A percentile compares a stretch with the other conserved stretches of the same genome.
These are phyloP conservation scores for Urtica urens DNA, from an alignment of 306 rosid genomes.

Conservation along the genomic window DNA sequence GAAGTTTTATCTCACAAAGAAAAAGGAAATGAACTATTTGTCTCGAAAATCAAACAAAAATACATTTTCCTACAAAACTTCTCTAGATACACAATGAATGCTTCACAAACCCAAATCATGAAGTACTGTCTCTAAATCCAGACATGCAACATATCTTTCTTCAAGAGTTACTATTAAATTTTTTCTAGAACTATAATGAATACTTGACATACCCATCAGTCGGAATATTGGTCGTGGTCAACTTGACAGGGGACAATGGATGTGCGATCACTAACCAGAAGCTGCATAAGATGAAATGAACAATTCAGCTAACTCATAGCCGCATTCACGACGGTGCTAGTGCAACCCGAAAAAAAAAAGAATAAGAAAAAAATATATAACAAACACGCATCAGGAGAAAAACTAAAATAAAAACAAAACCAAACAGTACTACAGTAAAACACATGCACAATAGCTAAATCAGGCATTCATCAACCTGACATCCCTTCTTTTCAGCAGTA, in stretches of 20 bases:
- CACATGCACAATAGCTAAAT: background rate
- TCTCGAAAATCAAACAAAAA: too few species aligned
- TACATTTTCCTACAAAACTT: too few species aligned
- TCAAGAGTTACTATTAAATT: background rate
- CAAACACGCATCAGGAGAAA: background rate
- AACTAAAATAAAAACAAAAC: background rate
- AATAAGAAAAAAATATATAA: background rate
- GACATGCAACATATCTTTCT: too few species aligned
- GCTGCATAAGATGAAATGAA: slow-evolving; percentile 34
- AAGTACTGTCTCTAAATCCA: too few species aligned
- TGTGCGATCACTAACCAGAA: slow-evolving; percentile 59
- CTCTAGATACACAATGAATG: too few species aligned
- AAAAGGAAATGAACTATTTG: too few species aligned
- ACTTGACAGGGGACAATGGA: slow-evolving; percentile 70
- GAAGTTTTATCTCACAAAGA: too few species aligned
- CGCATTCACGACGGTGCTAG: background rate
- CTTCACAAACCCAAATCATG: too few species aligned
- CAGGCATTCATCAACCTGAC: background rate
- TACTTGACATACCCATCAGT: slow-evolving; percentile 81
- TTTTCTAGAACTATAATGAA: background rate
- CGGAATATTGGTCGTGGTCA: slow-evolving; percentile 36
- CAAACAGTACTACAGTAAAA: background rate
- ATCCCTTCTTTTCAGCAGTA: background rate
- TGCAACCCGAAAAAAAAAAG: background rate
- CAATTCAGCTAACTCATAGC: slow-evolving; percentile 1